These are phyloP conservation scores for Arthrobotrys musiformis DNA, from an alignment of 2,329 filamentous ascomycete genomes.

Conservation along the genomic window DNA sequence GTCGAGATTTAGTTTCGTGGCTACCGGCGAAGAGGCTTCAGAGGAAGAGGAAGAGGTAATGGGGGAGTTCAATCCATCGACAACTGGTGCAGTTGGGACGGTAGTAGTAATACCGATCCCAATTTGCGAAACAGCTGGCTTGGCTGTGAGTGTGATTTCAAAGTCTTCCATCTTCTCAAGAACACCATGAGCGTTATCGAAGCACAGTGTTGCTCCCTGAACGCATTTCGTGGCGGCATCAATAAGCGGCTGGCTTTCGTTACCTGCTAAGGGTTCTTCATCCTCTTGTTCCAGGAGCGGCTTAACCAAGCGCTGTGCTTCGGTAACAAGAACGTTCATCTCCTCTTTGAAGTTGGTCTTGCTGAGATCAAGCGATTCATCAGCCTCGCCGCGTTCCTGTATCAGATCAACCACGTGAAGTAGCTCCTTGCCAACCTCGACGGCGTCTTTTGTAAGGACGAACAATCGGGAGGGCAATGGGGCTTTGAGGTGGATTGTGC, in stretches of 20 bases:
- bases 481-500: conserved; percentile 87
- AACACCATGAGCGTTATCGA: conserved; percentile 83
- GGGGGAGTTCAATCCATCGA: conserved; percentile 41
- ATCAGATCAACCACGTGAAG: conserved; percentile 40
- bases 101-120: conserved; percentile 54
- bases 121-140: conserved; percentile 41
- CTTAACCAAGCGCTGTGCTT: conserved; percentile 51
- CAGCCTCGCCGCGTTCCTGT: conserved; percentile 32
- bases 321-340: conserved; percentile 36
- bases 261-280: conserved; percentile 46
- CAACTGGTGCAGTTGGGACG: conserved; percentile 46
- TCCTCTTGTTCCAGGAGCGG: conserved; percentile 44
- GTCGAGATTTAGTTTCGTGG: conserved; percentile 45
- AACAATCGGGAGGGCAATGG: conserved; percentile 60
- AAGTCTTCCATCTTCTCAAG: conserved; percentile 92
- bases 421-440: conserved; percentile 44
- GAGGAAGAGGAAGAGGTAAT: neutral
- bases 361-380: conserved; percentile 16
- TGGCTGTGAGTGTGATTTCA: conserved; percentile 68
- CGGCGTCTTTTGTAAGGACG: conserved; percentile 46
- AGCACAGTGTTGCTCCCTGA: conserved; percentile 88
- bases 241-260: conserved; percentile 53
- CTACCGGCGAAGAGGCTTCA: conserved; percentile 30
- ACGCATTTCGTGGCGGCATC: conserved; percentile 85
- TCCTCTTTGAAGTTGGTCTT: conserved; percentile 37